Evolutionary conservation across 495 filamentous ascomycete genomes (phyloP), one percentile per base, ranked within the genome.

Genomic region (Hypomontagnella submonticulosa): DNA sequence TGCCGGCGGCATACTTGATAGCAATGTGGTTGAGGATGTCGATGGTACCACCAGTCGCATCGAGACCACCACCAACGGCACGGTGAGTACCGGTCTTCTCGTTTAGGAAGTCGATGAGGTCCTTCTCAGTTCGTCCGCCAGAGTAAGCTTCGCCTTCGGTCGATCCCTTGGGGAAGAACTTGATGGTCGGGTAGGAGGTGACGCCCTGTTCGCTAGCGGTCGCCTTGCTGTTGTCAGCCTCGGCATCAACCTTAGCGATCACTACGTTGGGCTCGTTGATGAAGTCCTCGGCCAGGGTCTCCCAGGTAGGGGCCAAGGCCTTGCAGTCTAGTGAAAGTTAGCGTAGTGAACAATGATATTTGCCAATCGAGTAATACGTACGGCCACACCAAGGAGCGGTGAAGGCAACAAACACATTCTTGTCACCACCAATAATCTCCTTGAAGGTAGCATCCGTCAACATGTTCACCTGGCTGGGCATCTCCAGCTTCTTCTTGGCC

Each of bases 341-440:
- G 78, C 60, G 57, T 7, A 20, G 27, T 12, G n/a, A 34, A 34
- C 32, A 13, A 48, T 19, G 8, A 19, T 43, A n/a, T 9, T 49
- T 18, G 18, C 32, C 18, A 32, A 57, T 40, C 23, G 16, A n/a
- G 1, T 12, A 43, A 10, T 48, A 92, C 93, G 71, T 86, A 97
- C 93, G 93, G 77, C 93, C 93, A 84, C 93, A 97, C 93, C 93
- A 97, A 46, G 93, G 93, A 57, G 93, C 92, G 58, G 93, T 97
- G 77, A 99, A 99, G 20, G 96, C 93, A 69, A 99, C 94, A 57
- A 99, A 76, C 5, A 97, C 92, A 78, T 96, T 81, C 86, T 96
- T 93, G 57, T 96, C 92, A 20, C 87, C 81, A 42, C 94, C 93
- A 80, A 98, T 83, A 20, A 80, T 74, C 72, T 87, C 79, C 83